Base-by-base conservation (phyloP, 1,284 basidiomycete species). In the Stygiomarasmius scandens region DNA sequence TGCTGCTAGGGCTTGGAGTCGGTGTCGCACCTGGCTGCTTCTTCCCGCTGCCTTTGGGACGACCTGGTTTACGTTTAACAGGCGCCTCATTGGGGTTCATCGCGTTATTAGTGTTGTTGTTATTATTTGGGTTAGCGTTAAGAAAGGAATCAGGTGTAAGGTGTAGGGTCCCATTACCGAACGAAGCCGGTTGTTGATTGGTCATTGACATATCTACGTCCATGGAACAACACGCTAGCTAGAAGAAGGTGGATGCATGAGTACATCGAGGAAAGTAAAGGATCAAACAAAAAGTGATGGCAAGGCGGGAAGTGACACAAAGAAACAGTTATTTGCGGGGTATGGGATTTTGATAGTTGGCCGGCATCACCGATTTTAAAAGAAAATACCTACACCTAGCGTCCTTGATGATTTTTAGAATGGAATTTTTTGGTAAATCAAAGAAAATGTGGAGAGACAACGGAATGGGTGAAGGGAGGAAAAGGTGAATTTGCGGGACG, bases 61-160 rank as follows among this genome's bases (percentile, higher is more conserved):
- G 65, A 8, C 81, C 81, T 36, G 82, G 81, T 49, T 74, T 75
- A 36, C 81, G 77, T 63, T 83, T 84, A 16, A 66, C 63, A 3
- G 70, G 62, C 8, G 38, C 8, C 16, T 41, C 14, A 16, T 5
- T 12, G 4, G 11, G 4, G 38, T 41, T 16, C 38, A 41, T 41
- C n/a, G 8, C 38, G 38, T n/a, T 32, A 32, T 32, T 12, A 32
- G 5, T 41, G 38, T 12, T 19, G 38, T 12, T 16, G 38, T 8
- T 9, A 41, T 41, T 41, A n/a, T 41, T 41, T 41, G 6, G 38
- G 16, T n/a, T 41, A 4, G 38, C 5, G 38, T 41, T 41, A 4
- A 41, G 16, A n/a, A 41, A 41, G 5, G 38, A 41, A 41, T 41
- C 38, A 8, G 38, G 38, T 9, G 38, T 41, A 16, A 41, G 38